Evolutionary conservation across 2,329 filamentous ascomycete species (phyloP).

Genomic region (Alternaria sp.): DNA sequence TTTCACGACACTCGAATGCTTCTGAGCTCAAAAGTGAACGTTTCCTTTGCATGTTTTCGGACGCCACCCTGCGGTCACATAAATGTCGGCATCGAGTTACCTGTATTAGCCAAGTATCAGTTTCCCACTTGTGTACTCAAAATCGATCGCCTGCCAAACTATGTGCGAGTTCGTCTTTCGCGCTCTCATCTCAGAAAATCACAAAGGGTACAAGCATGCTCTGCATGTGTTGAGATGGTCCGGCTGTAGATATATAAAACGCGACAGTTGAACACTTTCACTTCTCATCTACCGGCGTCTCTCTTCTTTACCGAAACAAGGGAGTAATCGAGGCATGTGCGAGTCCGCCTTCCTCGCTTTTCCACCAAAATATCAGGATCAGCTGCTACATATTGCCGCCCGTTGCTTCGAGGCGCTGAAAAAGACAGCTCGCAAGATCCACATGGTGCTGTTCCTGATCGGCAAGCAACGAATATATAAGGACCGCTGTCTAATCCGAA

Average conservation of each 20-base stretch:
- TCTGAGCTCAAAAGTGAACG: background rate
- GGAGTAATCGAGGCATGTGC: no score
- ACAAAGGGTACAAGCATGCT: no score
- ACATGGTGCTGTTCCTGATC: no score
- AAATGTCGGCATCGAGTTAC: fast-evolving
- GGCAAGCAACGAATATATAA: no score
- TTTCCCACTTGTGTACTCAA: background rate
- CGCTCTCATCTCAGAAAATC: background rate
- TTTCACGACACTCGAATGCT: no score
- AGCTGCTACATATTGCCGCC: background rate
- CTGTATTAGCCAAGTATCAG: background rate
- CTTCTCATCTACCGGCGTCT: background rate
- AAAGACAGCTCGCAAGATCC: no score
- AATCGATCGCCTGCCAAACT: fast-evolving
- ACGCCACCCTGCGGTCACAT: background rate
- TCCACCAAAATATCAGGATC: background rate
- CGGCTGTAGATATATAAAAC: background rate
- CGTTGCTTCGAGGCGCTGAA: background rate
- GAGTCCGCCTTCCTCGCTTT: background rate
- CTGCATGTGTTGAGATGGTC: background rate
- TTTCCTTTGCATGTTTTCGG: background rate
- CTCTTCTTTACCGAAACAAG: no score
- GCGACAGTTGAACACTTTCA: background rate
- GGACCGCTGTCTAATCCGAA: no score
- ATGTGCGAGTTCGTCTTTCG: background rate